Evolutionary conservation across 2,329 filamentous ascomycete genomes (phyloP).

Genomic region (Aspergillus tubingensis): DNA sequence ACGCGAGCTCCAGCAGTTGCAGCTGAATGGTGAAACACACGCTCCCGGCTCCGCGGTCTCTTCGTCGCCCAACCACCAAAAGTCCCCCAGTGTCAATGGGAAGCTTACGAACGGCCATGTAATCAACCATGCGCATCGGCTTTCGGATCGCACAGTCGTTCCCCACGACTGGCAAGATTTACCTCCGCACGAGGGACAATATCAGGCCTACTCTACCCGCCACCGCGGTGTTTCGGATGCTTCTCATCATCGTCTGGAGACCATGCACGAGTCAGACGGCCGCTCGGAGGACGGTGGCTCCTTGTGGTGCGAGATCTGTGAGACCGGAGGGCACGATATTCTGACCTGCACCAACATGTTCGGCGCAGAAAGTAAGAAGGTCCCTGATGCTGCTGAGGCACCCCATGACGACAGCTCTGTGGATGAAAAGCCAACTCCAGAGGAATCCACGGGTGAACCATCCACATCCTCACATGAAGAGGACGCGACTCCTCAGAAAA

Average conservation of each 20-base stretch:
- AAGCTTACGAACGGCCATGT: slow-evolving; percentile 29
- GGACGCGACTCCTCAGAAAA: slow-evolving; percentile 35
- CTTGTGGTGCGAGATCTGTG: slow-evolving; percentile 94
- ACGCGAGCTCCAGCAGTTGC: slow-evolving; percentile 64
- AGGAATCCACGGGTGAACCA: slow-evolving; percentile 16
- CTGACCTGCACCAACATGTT: slow-evolving; percentile 93
- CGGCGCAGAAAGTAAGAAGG: slow-evolving; percentile 42
- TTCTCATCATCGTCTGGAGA: slow-evolving; percentile 36
- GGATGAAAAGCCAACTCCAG: slow-evolving; percentile 22
- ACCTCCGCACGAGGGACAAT: slow-evolving; percentile 26
- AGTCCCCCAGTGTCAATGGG: slow-evolving; percentile 29
- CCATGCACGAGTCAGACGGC: slow-evolving; percentile 45
- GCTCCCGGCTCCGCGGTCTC: slow-evolving; percentile 42
- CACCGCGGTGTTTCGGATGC: slow-evolving; percentile 30
- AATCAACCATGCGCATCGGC: slow-evolving; percentile 39
- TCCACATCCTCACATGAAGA: slow-evolving; percentile 19
- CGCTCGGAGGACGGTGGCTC: slow-evolving; percentile 72
- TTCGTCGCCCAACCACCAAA: slow-evolving; percentile 36
- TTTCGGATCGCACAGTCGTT: slow-evolving; percentile 47
- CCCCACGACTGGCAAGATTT: slow-evolving; percentile 45
- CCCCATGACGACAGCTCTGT: slow-evolving; percentile 15
- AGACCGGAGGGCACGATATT: slow-evolving; percentile 88
- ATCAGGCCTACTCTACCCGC: slow-evolving; percentile 29
- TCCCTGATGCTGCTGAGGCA: slow-evolving; percentile 17
- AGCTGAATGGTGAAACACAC: slow-evolving; percentile 30